Evolutionary conservation across 305 asterid species (phyloP).

Genomic region (Fraxinus xanthoxyloides): DNA sequence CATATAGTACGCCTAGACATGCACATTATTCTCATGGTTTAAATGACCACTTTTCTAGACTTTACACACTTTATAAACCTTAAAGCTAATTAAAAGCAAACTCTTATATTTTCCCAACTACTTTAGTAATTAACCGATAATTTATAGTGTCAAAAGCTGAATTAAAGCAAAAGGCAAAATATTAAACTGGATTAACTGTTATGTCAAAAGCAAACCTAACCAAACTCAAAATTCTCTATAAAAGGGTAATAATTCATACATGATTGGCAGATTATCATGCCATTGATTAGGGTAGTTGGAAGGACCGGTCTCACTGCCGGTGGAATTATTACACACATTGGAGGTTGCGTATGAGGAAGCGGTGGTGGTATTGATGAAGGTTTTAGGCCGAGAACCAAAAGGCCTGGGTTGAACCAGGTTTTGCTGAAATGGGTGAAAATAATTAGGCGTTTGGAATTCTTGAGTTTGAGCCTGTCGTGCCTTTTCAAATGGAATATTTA

Average conservation of each 20-base stretch:
- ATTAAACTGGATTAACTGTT: conserved; percentile 26
- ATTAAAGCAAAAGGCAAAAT: conserved; percentile 25
- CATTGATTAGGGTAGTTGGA: conserved; percentile 36
- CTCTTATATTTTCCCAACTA: neutral
- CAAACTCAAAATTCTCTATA: conserved; percentile 33
- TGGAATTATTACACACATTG: conserved; percentile 24
- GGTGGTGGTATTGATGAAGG: conserved; percentile 22
- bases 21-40: conserved; percentile 24
- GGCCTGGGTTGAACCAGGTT: conserved; percentile 22
- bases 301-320: conserved; percentile 23
- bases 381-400: conserved; percentile 31
- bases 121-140: neutral
- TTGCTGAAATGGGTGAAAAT: conserved; percentile 22
- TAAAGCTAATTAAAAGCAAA: neutral
- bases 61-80: conserved; percentile 25
- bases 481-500: conserved; percentile 15
- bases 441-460: conserved; percentile 26
- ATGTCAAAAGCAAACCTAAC: conserved; percentile 40
- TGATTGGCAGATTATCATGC: conserved; percentile 20
- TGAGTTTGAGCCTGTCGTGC: conserved; percentile 13
- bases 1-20: conserved; percentile 22
- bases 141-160: conserved; percentile 29
- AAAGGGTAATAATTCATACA: conserved; percentile 26
- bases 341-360: conserved; percentile 21
- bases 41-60: conserved; percentile 7